A percentile compares a stretch with the other conserved stretches of the same genome.
Evolutionary conservation across 768 basidiomycete genomes (phyloP).

Genomic region (Symmetrospora coprosmae): DNA sequence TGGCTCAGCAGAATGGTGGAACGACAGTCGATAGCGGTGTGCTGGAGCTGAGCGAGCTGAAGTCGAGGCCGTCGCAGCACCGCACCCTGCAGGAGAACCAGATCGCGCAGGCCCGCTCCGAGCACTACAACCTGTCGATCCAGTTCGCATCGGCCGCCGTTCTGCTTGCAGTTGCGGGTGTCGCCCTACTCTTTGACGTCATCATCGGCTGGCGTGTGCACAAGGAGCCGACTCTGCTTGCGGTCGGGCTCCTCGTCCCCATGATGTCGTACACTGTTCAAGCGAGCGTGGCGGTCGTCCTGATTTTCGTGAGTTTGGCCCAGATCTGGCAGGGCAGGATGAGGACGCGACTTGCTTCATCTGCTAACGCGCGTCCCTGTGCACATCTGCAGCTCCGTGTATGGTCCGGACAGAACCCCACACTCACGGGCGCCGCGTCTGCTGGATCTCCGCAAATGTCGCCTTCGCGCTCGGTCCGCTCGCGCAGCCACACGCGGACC

Average conservation of each 20-base stretch:
- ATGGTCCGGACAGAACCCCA: no score
- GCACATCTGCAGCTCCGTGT: no score
- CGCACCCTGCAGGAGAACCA: neutral
- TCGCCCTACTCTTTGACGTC: neutral
- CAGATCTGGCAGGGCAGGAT: neutral
- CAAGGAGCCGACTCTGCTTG: neutral
- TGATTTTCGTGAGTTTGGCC: neutral
- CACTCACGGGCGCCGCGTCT: neutral
- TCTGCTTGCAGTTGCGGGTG: slow-evolving; percentile 2
- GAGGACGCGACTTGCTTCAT: no score
- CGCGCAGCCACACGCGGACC: neutral
- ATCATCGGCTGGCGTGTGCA: slow-evolving; percentile 4
- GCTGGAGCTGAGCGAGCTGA: neutral
- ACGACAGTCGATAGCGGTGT: neutral
- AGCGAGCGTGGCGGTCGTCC: neutral
- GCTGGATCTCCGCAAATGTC: neutral
- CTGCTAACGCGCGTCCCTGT: no score
- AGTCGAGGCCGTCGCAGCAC: neutral
- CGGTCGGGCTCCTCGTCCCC: neutral
- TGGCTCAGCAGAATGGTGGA: neutral
- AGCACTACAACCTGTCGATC: neutral
- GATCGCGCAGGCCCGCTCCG: neutral
- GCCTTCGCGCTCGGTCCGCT: neutral
- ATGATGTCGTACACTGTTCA: neutral
- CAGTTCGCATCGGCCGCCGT: slow-evolving; percentile 10